Evolutionary conservation across 768 basidiomycete species (phyloP).

Genomic region (Pleurotus djamor): DNA sequence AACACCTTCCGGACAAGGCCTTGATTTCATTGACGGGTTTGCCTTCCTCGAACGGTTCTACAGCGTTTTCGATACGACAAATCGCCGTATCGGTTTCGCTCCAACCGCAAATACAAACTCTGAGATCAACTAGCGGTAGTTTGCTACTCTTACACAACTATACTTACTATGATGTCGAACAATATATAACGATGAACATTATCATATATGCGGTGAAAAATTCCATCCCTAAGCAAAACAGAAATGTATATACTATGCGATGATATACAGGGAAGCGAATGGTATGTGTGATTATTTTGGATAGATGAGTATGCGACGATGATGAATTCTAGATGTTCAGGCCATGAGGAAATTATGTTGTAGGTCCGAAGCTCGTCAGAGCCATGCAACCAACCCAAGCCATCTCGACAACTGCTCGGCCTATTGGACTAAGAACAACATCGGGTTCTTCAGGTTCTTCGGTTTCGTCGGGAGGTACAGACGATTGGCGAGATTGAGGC

Average conservation of each 20-base stretch:
- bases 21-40: conserved; percentile 68
- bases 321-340: not conserved
- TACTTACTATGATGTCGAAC: not conserved
- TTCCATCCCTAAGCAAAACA: not conserved
- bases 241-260: not conserved
- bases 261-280: not conserved
- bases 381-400: conserved; percentile 53
- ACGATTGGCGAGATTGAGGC: conserved; percentile 17
- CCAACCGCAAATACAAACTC: conserved; percentile 32
- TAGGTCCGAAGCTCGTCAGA: conserved; percentile 46
- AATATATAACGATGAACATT: not conserved
- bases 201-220: not conserved
- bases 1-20: conserved; percentile 45
- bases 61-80: conserved; percentile 45
- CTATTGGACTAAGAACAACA: conserved; percentile 47
- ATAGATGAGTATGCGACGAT: not conserved
- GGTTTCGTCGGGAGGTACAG: conserved; percentile 9
- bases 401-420: conserved; percentile 55
- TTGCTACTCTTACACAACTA: not conserved
- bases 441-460: conserved; percentile 39
- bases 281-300: not conserved
- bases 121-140: conserved; percentile 25
- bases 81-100: conserved; percentile 34
- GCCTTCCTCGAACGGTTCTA: conserved; percentile 64
- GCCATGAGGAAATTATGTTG: not conserved